Base-by-base conservation (phyloP, 441 rosid species). In the Geranium incanum region DNA sequence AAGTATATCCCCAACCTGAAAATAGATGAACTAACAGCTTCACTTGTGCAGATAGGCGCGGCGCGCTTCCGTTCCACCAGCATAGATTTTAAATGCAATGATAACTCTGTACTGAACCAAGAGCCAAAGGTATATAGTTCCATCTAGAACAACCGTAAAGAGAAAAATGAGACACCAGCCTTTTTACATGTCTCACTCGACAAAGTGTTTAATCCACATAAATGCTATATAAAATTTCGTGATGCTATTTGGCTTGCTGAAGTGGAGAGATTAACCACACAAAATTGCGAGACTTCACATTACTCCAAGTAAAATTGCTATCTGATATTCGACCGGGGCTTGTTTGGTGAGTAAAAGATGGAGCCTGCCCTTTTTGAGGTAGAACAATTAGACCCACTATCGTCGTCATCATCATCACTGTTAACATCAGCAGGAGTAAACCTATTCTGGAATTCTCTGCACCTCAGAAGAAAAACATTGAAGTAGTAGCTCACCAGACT, bases 401-500 rank as follows among this genome's bases (percentile, higher is more conserved):
- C 33, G 33, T 23, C 33, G 33, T 23, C 33, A 23, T 23, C 94
- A 68, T 89, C 89, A 71, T 89, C 97, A 57, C 97, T 95, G 75
- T 85, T 77, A 68, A 87, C 73, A 52, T 78, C 83, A 48, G 69
- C 62, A 9, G 82, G 90, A 70, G 80, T 23, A 23, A 23, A 71
- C 81, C 99, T 79, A 50, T 84, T 95, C 80, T 95, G 99, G 33
- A 23, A 23, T 23, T 23, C 33, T 23, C 33, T 23, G 60, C 88
- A 84, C 80, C 82, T 85, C 86, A 89, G 50, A 79, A 90, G 86
- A 28, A 78, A 84, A 69, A 90, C 97, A 70, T 90, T 95, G 80
- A 77, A 95, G 84, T 87, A 89, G 76, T 92, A 95, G 80, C 91
- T 81, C 68, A 87, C 96, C 38, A 95, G 76, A 50, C 81, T 85